These are phyloP conservation scores for Russula lepida DNA, from an alignment of 768 basidiomycete genomes.

Conservation along the genomic window DNA sequence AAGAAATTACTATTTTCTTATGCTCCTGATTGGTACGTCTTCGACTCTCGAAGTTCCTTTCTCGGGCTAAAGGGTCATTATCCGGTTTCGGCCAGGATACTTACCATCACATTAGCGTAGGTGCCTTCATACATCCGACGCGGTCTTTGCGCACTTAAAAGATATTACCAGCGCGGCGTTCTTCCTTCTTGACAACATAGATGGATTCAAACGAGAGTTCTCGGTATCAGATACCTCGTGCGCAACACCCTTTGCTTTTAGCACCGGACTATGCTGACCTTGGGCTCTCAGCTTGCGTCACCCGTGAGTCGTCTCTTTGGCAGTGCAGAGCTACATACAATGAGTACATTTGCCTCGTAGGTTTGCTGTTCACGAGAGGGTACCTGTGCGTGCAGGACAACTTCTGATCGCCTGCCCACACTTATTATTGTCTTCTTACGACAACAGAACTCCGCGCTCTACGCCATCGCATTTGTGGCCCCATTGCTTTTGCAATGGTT, in stretches of 20 bases:
- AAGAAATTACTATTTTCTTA: conserved; percentile 50
- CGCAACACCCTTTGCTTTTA: conserved; percentile 25
- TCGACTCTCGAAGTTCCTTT: not conserved
- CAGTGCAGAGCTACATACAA: not conserved
- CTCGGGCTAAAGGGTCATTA: not conserved
- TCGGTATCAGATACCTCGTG: conserved; percentile 72
- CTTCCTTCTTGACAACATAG: conserved; percentile 52
- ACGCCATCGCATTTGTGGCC: conserved; percentile 43
- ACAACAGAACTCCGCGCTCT: conserved; percentile 23
- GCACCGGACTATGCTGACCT: conserved; percentile 21
- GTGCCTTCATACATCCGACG: conserved; percentile 24
- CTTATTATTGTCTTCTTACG: conserved; percentile 6
- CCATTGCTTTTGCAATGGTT: conserved; percentile 63
- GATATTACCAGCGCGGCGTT: conserved; percentile 38
- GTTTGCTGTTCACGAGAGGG: conserved; percentile 65
- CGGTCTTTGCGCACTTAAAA: conserved; percentile 23
- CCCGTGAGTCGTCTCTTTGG: conserved; percentile 28
- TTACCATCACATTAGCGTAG: conserved; percentile 61
- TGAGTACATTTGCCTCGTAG: conserved; percentile 29
- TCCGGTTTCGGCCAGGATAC: conserved; percentile 38
- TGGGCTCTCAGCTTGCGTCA: conserved; percentile 27
- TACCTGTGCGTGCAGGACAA: conserved; percentile 44
- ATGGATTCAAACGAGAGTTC: conserved; percentile 71
- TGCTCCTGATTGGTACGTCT: conserved; percentile 64
- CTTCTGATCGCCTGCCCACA: not conserved